Evolutionary conservation across 2,329 filamentous ascomycete genomes (phyloP).

Genomic region (Botryotinia calthae): DNA sequence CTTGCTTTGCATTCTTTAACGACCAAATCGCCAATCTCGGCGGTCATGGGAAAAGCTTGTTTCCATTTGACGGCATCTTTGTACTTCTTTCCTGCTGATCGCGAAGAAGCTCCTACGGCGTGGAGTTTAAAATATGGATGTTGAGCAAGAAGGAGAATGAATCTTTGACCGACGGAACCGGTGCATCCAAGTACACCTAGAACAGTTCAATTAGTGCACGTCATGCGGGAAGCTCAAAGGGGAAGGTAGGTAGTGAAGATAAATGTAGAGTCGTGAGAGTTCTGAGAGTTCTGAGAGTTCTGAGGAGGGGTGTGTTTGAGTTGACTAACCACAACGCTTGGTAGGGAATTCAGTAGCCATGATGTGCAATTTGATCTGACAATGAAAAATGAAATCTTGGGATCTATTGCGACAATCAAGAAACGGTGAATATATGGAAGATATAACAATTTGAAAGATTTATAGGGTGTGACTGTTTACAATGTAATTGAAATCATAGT

Average conservation of each 20-base stretch:
- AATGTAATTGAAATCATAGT: slow-evolving; percentile 8
- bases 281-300: not conserved
- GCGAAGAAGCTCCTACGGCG: slow-evolving; percentile 83
- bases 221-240: not conserved
- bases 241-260: not conserved
- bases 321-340: slow-evolving; percentile 51
- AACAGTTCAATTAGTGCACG: not conserved
- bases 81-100: slow-evolving; percentile 91
- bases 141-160: slow-evolving; percentile 84
- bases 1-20: slow-evolving; percentile 81
- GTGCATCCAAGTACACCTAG: slow-evolving; percentile 82
- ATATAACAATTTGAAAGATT: not conserved
- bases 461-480: not conserved
- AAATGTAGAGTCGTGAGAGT: not conserved
- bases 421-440: not conserved
- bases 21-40: slow-evolving; percentile 71
- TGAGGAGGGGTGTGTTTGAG: slow-evolving; percentile 21
- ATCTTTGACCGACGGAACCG: slow-evolving; percentile 91
- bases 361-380: not conserved
- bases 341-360: slow-evolving; percentile 44
- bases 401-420: not conserved
- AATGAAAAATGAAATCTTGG: not conserved
- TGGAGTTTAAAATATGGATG: slow-evolving; percentile 86
- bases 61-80: slow-evolving; percentile 95
- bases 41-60: slow-evolving; percentile 79